Evolutionary conservation across 75 land plant genomes (phyloP), one percentile per base, ranked within the genome.

Genomic region (Picea sitchensis): DNA sequence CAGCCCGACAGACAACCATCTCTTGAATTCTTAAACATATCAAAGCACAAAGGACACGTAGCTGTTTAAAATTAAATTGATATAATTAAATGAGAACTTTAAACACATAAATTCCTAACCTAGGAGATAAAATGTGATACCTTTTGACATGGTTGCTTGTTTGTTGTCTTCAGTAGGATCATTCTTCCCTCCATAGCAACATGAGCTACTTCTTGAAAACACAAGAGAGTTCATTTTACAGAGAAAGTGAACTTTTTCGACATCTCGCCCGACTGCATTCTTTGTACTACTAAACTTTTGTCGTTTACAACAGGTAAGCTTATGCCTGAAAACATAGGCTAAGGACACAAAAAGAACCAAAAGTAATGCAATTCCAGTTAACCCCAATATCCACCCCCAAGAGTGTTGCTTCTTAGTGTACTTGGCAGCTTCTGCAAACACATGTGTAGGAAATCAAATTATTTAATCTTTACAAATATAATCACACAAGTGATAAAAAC

Each of bases 351-450:
- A 44, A 21, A 71, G 74, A 71, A 71, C 18, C 74, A 71, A 38
- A 18, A 71, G 12, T 18, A 71, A 47, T 44, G 74, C 74, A 71
- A 71, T 44, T 71, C 74, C 74, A 20, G 36, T 44, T 47, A 71
- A 71, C 26, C 56, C 74, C 56, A 71, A 44, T 71, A 71, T n/a
- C 26, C 56, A 71, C 9, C 74, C 74, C 74, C n/a, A 71, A 71
- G 44, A 44, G 23, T 20, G 51, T 8, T 38, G 74, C 11, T n/a
- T 71, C 12, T 44, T 41, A 23, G 23, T 9, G 9, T 44, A 12
- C 44, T 71, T 71, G 20, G 54, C 51, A 71, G 18, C 1, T 71
- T 71, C 74, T 71, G 74, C 47, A 71, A 71, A 71, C 51, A 6
- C 15, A 69, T 9, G 36, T 20, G 12, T 21, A n/a, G 17, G 51